Base-by-base conservation (phyloP, 2,329 filamentous ascomycete species). In the Rhinocladiella mackenziei region DNA sequence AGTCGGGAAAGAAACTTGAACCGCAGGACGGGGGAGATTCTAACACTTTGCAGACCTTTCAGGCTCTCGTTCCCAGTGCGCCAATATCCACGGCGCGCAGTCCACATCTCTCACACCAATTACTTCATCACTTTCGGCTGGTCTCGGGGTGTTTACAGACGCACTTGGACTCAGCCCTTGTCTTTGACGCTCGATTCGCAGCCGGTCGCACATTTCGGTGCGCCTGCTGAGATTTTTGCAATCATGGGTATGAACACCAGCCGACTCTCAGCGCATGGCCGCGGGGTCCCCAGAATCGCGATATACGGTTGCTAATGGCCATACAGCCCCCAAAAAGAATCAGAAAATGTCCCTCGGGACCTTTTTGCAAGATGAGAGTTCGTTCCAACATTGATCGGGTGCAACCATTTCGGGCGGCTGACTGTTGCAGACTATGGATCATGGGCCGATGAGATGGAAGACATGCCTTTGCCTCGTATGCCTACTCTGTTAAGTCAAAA, bases 381-480 rank as follows among this genome's bases (percentile, higher is more conserved):
- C 71, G 87, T 76, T 40, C 39, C 47, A 47, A 18, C 14, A 9
- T 7, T 11, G 22, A 17, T 18, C 17, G 29, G 54, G 51, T 59
- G 20, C 26, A 33, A 26, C 13, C 30, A 26, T 43, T 33, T 31
- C 20, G 10, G 8, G 31, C 36, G 10, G 54, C 65, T 65, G 50
- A 62, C 51, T 14, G 53, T 54, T 43, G 52, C 62, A 85, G 81
- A 78, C 61, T 76, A 83, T 64, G 89, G 91, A 64, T 97, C 92
- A 59, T 98, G 92, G 92, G 92, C 92, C 61, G 94, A 98, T 72
- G 92, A 98, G 67, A 95, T 98, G 73, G 92, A 98, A 70, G 89
- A 95, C 62, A 74, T 76, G 69, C 77, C 78, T 53, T 78, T 86
- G 56, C 79, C 81, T 67, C 74, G 86, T 91, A 77, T 74, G 54